Evolutionary conservation across 2,329 filamentous ascomycete species (phyloP).

Genomic region (Taxawa tesnikishii): DNA sequence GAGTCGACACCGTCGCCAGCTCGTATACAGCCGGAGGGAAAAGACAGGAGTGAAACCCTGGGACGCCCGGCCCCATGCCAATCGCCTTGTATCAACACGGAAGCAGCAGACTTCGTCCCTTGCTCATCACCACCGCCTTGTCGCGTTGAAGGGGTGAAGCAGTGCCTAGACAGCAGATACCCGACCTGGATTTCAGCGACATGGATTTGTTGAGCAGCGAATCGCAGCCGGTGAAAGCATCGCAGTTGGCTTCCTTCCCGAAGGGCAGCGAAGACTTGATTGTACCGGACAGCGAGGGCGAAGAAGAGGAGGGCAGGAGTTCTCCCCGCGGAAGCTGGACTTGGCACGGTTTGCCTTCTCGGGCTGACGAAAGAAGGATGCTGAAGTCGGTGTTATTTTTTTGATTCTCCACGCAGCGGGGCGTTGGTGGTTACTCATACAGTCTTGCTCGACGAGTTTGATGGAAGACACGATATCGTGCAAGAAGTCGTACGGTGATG

Average conservation of each 20-base stretch:
- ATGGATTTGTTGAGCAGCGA: constrained; percentile 15
- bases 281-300: constrained; percentile 30
- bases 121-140: constrained; percentile 8
- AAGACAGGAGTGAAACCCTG: constrained; percentile 10
- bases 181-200: constrained; percentile 11
- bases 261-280: constrained; percentile 36
- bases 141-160: constrained; percentile 1
- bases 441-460: no score
- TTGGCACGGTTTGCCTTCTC: constrained; percentile 27
- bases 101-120: constrained; percentile 6
- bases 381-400: no score
- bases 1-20: neutral
- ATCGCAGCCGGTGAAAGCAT: constrained; percentile 9
- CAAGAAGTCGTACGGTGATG: no score
- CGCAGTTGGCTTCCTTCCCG: constrained; percentile 4
- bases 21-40: no score
- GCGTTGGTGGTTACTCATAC: no score
- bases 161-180: constrained; percentile 1
- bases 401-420: no score
- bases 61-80: no score
- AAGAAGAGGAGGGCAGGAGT: constrained; percentile 20
- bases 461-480: no score
- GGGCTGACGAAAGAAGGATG: no score
- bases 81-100: no score
- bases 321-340: constrained; percentile 20